Evolutionary conservation across 345 rosid species (phyloP).

Genomic region (Salix brachista): DNA sequence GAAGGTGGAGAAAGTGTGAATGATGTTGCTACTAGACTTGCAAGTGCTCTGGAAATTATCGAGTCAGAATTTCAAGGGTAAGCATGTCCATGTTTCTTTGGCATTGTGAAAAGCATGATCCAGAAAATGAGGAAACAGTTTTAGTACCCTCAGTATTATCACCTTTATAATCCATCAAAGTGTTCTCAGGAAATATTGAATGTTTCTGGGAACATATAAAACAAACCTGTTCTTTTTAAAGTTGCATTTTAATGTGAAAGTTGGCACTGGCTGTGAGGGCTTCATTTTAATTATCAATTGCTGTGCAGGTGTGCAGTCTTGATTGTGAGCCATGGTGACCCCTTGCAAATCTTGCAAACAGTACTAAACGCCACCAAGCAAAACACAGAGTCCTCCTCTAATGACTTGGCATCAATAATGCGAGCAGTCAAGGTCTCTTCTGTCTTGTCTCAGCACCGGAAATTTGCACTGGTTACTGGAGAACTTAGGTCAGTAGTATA

Average conservation of each 20-base stretch:
- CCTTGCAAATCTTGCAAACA: slow-evolving; percentile 86
- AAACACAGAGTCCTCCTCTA: slow-evolving; percentile 19
- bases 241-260: too few species aligned
- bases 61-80: slow-evolving; percentile 82
- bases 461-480: slow-evolving; percentile 66
- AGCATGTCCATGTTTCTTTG: slow-evolving; percentile 9
- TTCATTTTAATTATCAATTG: not conserved
- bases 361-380: slow-evolving; percentile 49
- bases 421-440: slow-evolving; percentile 43
- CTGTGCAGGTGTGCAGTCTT: slow-evolving; percentile 51
- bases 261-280: not conserved
- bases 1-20: slow-evolving; percentile 87
- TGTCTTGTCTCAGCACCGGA: slow-evolving; percentile 74
- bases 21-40: slow-evolving; percentile 75
- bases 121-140: not conserved
- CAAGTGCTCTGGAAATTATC: slow-evolving; percentile 42
- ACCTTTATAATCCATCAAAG: not conserved
- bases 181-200: not conserved
- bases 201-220: too few species aligned
- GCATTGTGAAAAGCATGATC: not conserved
- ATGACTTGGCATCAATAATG: slow-evolving; percentile 38
- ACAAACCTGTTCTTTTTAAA: too few species aligned
- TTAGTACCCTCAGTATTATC: not conserved
- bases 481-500: slow-evolving; percentile 59
- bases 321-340: slow-evolving; percentile 91